Evolutionary conservation across 73 alveolate genomes (phyloP).

Genomic region (Paramecium caudatum): DNA sequence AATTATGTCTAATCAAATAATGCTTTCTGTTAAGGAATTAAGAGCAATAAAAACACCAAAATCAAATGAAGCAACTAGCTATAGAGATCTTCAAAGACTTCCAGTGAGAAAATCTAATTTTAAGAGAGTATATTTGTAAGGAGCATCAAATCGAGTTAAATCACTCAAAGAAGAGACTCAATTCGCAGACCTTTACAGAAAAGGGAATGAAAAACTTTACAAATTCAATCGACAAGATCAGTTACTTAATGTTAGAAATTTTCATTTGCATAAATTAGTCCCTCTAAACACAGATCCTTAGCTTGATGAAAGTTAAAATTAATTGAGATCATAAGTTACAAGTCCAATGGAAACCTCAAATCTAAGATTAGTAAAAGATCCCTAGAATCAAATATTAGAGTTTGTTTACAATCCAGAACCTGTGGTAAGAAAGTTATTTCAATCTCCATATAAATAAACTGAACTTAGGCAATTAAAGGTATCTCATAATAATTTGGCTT

Average conservation of each 20-base stretch:
- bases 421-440: background rate
- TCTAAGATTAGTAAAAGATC: background rate
- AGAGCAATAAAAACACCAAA: slow-evolving; percentile 13
- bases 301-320: slow-evolving; percentile 13
- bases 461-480: background rate
- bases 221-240: slow-evolving; percentile 50
- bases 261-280: slow-evolving; percentile 39
- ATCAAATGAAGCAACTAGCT: background rate
- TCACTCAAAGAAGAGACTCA: slow-evolving; percentile 31
- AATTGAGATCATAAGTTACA: background rate
- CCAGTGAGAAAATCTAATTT: slow-evolving; percentile 34
- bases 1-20: slow-evolving; percentile 35
- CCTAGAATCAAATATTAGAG: background rate
- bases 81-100: slow-evolving; percentile 28
- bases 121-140: slow-evolving; percentile 39
- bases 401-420: slow-evolving; percentile 21
- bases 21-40: slow-evolving; percentile 21
- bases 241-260: slow-evolving; percentile 29
- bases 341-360: background rate
- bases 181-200: slow-evolving; percentile 46
- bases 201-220: background rate
- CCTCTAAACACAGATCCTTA: slow-evolving; percentile 25
- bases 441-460: background rate
- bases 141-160: slow-evolving; percentile 45
- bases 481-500: background rate